These are phyloP conservation scores for Amesomyces nigricolor DNA, from an alignment of 2,329 filamentous ascomycete species.

Conservation along the genomic window DNA sequence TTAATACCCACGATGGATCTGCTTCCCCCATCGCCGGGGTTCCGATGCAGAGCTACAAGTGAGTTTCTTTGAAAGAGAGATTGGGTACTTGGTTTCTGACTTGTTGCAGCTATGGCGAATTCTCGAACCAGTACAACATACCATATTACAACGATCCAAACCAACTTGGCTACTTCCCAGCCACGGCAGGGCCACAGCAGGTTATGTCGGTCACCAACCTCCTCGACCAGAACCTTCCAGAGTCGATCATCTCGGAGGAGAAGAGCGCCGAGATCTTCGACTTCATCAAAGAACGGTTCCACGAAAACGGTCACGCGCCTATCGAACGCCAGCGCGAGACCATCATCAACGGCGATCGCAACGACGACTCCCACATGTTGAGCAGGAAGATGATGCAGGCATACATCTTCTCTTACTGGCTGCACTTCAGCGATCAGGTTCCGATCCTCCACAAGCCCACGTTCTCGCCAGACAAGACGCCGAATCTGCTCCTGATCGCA, in stretches of 20 bases:
- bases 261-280: conserved; percentile 81
- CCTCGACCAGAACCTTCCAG: conserved; percentile 71
- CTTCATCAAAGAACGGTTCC: conserved; percentile 74
- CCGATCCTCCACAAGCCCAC: conserved; percentile 86
- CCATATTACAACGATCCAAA: conserved; percentile 46
- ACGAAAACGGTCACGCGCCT: conserved; percentile 70
- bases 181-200: conserved; percentile 58
- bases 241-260: conserved; percentile 77
- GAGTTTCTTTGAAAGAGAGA: conserved; percentile 28
- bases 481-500: conserved; percentile 68
- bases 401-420: conserved; percentile 81
- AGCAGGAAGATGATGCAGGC: conserved; percentile 77
- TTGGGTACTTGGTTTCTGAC: conserved; percentile 24
- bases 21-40: conserved; percentile 49
- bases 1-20: conserved; percentile 57
- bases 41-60: conserved; percentile 47
- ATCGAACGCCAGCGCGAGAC: conserved; percentile 69
- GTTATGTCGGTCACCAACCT: conserved; percentile 87
- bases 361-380: conserved; percentile 58
- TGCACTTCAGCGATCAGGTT: conserved; percentile 75
- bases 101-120: conserved; percentile 46
- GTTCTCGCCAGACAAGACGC: conserved; percentile 74
- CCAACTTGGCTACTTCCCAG: conserved; percentile 51
- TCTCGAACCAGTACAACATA: conserved; percentile 43
- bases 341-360: conserved; percentile 72